Base-by-base conservation (phyloP, 306 rosid genomes). In the Vachellia collinsii region DNA sequence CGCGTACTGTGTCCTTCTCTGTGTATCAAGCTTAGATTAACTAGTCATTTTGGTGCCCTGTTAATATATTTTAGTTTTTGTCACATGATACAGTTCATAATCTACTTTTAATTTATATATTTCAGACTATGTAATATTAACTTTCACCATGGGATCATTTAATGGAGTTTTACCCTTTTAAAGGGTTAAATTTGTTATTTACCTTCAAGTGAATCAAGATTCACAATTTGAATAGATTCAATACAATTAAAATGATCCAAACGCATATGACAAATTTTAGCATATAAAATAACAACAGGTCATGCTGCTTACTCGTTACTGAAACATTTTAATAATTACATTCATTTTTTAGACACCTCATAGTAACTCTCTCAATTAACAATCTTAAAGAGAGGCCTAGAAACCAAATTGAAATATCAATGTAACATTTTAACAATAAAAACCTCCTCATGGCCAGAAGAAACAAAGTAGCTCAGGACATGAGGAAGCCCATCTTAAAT, bases 401-500 rank as follows among this genome's bases (percentile, higher is more conserved):
- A 41, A n/a, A 41, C 17, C 46, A 10, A 43, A 20, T 23, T 22
- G 56, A 44, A 43, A 43, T 7, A 22, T 11, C 56, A 44, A 13
- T 12, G 12, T 70, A 70, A 41, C 58, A 23, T 23, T 70, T 43
- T 13, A 14, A 70, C 75, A 70, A 43, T 22, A 4, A 68, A 68
- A 68, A 39, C 10, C 73, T 19, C 34, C 50, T 20, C 50, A 42
- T 9, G 42, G 69, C 42, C 50, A 41, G n/a, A 69, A 41, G n/a
- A 69, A 43, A 69, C 54, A 11, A 67, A 4, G n/a, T 43, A 20
- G 75, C 39, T 46, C 39, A 22, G 58, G 75, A 41, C 75, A 70
- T 23, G 13, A 70, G 13, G 22, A 70, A 44, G 75, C n/a, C 54
- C 74, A 23, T 41, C 51, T 68, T 41, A 37, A 37, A 16, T 4